phyloP scores from a whole-genome alignment of 2,329 filamentous ascomycete species.

The Claviceps paspali region DNA sequence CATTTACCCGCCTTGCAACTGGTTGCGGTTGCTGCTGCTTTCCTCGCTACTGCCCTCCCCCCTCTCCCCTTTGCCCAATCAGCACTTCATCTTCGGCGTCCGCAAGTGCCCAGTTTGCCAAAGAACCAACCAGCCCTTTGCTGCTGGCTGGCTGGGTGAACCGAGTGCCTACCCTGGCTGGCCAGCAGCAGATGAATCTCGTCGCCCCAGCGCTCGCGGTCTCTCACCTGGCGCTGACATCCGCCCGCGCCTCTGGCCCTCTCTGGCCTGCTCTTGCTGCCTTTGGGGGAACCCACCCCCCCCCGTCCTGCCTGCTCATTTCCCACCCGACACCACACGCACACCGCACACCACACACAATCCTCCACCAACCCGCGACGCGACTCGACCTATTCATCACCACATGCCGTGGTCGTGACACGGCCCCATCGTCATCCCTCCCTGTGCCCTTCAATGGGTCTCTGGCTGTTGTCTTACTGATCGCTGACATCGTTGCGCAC shows the following conservation, averaged over 20 bases:
- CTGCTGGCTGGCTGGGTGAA: neutral
- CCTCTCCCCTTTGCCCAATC: slow-evolving; percentile 2
- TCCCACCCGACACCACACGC: slow-evolving; percentile 16
- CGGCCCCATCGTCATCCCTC: slow-evolving; percentile 29
- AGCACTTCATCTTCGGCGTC: neutral
- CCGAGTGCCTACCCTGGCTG: too few relatives aligned
- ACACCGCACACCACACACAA: slow-evolving; percentile 11
- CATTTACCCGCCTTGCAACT: slow-evolving; percentile 1
- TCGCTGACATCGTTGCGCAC: slow-evolving; percentile 29
- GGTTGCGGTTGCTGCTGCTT: neutral
- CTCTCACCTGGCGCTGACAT: slow-evolving; percentile 1
- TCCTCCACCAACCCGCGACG: slow-evolving; percentile 27
- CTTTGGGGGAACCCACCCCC: slow-evolving; percentile 1
- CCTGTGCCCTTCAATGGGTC: slow-evolving; percentile 25
- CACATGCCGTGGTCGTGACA: slow-evolving; percentile 26
- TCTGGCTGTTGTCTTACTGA: slow-evolving; percentile 22
- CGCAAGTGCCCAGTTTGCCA: neutral
- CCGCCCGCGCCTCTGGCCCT: neutral
- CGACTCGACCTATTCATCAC: slow-evolving; percentile 24
- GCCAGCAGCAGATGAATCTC: neutral
- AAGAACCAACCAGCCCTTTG: too few relatives aligned
- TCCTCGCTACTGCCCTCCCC: neutral
- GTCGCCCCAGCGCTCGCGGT: neutral
- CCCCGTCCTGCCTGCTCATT: slow-evolving; percentile 11
- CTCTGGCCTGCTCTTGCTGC: slow-evolving; percentile 1